These are phyloP conservation scores for Yamagishiella unicocca DNA, from an alignment of 139 green algal genomes.

Conservation along the genomic window DNA sequence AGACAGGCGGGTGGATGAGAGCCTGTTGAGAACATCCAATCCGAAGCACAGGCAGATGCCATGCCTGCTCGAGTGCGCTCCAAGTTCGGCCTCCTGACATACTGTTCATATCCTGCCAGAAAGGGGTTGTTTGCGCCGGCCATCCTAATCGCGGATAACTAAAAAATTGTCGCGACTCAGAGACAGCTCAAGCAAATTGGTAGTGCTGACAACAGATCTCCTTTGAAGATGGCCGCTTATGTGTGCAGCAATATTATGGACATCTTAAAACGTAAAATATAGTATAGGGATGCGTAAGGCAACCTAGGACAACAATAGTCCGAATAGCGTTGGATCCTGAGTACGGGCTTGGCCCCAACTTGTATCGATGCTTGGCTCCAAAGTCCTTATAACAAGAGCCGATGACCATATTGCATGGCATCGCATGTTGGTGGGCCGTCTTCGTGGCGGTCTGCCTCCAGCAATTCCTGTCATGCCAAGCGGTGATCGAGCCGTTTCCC, in stretches of 20 bases:
- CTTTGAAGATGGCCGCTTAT: no score
- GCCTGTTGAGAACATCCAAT: background rate
- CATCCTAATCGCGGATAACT: background rate
- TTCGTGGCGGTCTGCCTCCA: background rate
- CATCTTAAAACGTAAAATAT: no score
- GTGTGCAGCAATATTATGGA: no score
- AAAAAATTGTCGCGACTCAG: slow-evolving; percentile 17
- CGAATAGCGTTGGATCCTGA: no score
- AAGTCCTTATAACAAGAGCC: no score
- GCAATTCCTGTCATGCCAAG: background rate
- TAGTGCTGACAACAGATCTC: no score
- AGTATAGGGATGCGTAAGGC: no score
- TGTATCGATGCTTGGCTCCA: no score
- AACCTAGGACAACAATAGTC: no score
- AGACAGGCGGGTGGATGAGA: background rate
- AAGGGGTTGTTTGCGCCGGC: background rate
- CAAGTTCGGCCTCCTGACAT: background rate
- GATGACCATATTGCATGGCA: background rate
- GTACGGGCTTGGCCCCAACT: no score
- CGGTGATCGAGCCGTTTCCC: background rate
- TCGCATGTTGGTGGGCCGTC: background rate
- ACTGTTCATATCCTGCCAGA: slow-evolving; percentile 6
- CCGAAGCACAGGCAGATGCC: background rate
- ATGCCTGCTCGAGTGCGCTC: background rate
- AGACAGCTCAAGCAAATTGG: slow-evolving; percentile 1